Evolutionary conservation across 306 rosid species (phyloP), one percentile per base, ranked within the genome.

Genomic region (Amphicarpaea edgeworthii): DNA sequence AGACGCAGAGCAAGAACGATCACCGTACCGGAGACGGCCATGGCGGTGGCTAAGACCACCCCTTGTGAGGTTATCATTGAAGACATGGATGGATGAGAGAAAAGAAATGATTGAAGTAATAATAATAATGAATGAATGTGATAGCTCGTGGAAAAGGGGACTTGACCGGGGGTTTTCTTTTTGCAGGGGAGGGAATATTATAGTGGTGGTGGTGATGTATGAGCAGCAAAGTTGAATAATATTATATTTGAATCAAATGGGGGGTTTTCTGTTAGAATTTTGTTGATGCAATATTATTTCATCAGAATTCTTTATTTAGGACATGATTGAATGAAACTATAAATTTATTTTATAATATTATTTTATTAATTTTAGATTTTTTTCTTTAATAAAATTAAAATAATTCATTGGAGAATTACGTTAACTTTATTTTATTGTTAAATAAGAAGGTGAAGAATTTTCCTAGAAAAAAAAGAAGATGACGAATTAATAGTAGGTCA

Each of bases 21-120:
- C 0, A 58, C 19, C 12, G 64, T 58, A 40, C 64, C 64, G 3
- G 64, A 24, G 38, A 58, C 10, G 6, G 40, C 64, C 40, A 58
- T 58, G 40, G 64, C 64, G 0, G 64, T 58, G 64, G 40, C 64
- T 5, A 58, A 12, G 11, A 14, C 40, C 17, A 58, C 10, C 9
- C 64, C 40, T 24, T 58, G 64, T 58, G 64, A 58, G 64, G n/a
- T 58, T 58, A 58, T 26, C 9, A 58, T 58, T 58, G 64, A 26
- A 58, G 64, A 58, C 64, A 24, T 58, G 64, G 9, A 10, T 10
- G 32, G n/a, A n/a, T n/a, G 5, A 21, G 61, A 1, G n/a, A 12
- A 54, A 54, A 3, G 15, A 54, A 54, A 21, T 54, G 30, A 54
- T 20, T 54, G 61, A 24, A 57, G 17, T 37, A 58, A 58, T 3